These are phyloP conservation scores for Coprinopsis strossmayeri DNA, from an alignment of 768 basidiomycete genomes.

Conservation along the genomic window DNA sequence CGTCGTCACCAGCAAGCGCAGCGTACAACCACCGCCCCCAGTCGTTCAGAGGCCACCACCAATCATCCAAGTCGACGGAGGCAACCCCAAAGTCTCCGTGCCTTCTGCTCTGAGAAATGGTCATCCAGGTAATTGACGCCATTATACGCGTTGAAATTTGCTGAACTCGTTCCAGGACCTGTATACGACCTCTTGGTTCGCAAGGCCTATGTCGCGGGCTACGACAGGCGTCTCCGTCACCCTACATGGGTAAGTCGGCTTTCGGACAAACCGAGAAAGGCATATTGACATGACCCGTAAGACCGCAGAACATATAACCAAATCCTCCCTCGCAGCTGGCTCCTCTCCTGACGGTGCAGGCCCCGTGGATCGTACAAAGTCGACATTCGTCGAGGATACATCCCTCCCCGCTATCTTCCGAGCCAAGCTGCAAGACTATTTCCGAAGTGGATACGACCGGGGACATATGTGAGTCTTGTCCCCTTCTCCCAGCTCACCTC, in stretches of 20 bases:
- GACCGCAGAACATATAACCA: conserved; percentile 95
- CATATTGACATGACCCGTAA: conserved; percentile 21
- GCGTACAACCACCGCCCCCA: conserved; percentile 17
- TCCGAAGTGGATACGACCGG: conserved; percentile 89
- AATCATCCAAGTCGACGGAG: conserved; percentile 38
- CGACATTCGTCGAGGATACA: conserved; percentile 79
- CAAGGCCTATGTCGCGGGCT: conserved; percentile 81
- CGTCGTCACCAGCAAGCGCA: conserved; percentile 31
- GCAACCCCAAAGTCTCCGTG: conserved; percentile 33
- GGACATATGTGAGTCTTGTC: conserved; percentile 79
- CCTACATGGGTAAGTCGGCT: conserved; percentile 76
- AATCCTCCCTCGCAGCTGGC: conserved; percentile 48
- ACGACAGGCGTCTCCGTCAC: conserved; percentile 86
- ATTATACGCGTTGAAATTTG: neutral
- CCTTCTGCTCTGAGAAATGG: conserved; percentile 63
- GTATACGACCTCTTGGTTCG: conserved; percentile 73
- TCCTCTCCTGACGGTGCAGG: conserved; percentile 22
- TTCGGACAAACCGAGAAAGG: neutral
- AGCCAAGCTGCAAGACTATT: conserved; percentile 83
- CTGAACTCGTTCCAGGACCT: conserved; percentile 51
- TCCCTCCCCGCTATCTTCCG: conserved; percentile 72
- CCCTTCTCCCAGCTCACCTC: conserved; percentile 3
- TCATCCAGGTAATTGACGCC: conserved; percentile 57
- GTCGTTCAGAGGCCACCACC: too few relatives aligned
- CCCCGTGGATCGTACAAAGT: conserved; percentile 64